Percentiles rank a stretch among this genome's conserved stretches.
Conservation (phyloP, 371 early-diverging fungal species). For the Lichtheimia corymbifera region DNA sequence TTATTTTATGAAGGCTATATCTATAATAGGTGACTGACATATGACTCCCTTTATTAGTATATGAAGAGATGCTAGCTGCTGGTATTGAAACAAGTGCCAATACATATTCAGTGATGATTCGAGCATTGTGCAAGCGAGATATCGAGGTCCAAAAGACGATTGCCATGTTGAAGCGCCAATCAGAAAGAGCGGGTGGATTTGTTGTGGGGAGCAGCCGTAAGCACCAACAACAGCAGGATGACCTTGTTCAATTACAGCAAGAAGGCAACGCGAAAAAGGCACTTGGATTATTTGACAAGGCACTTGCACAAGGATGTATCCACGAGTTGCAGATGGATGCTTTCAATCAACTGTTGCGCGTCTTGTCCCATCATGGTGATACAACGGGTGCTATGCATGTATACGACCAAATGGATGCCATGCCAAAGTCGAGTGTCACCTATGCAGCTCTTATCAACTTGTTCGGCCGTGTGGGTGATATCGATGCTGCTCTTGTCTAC, state of each 20-base stretch:
- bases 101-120: slow-evolving; percentile 39
- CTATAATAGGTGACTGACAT: not conserved
- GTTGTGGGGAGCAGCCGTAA: slow-evolving; percentile 3
- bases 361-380: slow-evolving; percentile 43
- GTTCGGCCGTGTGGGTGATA: slow-evolving; percentile 48
- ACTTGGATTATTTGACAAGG: slow-evolving; percentile 30
- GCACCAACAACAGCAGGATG: slow-evolving; percentile 13
- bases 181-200: slow-evolving; percentile 25
- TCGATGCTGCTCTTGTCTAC: slow-evolving; percentile 33
- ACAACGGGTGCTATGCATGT: slow-evolving; percentile 33
- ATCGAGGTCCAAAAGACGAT: slow-evolving; percentile 47
- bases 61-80: slow-evolving; percentile 38
- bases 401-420: slow-evolving; percentile 31
- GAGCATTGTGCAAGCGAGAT: slow-evolving; percentile 43
- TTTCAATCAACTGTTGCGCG: slow-evolving; percentile 45
- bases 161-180: slow-evolving; percentile 41
- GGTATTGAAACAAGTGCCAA: slow-evolving; percentile 29
- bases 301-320: slow-evolving; percentile 21
- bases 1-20: not conserved
- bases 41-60: slow-evolving; percentile 23
- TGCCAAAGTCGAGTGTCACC: slow-evolving; percentile 32
- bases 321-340: slow-evolving; percentile 38
- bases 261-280: slow-evolving; percentile 40
- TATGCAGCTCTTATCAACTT: slow-evolving; percentile 49
- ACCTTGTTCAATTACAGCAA: slow-evolving; percentile 28